phyloP scores from a whole-genome alignment of 768 basidiomycete genomes.

The Pleurotus cornucopiae region DNA sequence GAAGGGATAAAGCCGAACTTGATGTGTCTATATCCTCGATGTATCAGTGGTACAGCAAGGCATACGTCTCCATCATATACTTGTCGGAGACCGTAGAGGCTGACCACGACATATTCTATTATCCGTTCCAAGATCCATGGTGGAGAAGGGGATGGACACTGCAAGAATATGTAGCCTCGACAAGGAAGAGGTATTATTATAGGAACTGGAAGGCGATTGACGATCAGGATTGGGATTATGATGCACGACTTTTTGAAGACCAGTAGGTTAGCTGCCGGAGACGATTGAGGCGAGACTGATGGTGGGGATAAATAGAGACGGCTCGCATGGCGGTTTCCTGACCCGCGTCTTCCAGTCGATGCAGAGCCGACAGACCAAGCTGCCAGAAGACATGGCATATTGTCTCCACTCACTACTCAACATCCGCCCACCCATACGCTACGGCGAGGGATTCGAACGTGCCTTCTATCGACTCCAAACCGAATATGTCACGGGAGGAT shows the following conservation, averaged over 20 bases:
- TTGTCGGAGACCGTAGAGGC: neutral
- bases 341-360: neutral
- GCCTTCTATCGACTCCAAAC: conserved; percentile 3
- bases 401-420: conserved; percentile 3
- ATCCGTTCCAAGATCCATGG: neutral
- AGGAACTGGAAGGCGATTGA: neutral
- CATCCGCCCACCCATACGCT: neutral
- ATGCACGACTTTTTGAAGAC: neutral
- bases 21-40: neutral
- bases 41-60: neutral
- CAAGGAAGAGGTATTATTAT: neutral
- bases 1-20: neutral
- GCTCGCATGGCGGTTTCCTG: neutral
- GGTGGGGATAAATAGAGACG: neutral
- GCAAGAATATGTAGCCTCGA: neutral
- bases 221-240: neutral
- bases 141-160: neutral
- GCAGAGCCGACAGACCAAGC: neutral
- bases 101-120: neutral
- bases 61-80: neutral
- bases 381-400: conserved; percentile 2
- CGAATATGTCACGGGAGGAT: neutral
- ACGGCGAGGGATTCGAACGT: neutral
- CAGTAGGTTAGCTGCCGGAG: neutral
- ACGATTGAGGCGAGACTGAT: neutral